Conservation (phyloP, 441 rosid genomes). For the Brassica hybrid region DNA sequence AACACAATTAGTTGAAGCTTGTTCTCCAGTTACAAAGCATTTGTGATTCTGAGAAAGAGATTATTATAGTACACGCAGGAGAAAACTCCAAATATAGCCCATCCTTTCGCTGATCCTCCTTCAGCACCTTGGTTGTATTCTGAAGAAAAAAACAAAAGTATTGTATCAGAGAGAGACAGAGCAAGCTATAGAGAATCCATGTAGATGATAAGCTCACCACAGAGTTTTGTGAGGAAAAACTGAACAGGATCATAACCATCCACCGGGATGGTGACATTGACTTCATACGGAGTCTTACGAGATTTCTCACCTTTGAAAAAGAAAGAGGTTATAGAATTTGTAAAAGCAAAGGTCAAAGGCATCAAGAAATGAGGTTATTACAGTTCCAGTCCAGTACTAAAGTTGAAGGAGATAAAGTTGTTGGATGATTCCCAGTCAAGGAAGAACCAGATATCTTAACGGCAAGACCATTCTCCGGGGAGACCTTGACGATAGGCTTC, state of each 20-base stretch:
- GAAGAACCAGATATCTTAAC: constrained; percentile 75
- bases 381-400: constrained; percentile 87
- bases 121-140: constrained; percentile 63
- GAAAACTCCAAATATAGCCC: constrained; percentile 88
- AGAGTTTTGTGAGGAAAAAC: constrained; percentile 81
- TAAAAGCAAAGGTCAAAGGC: constrained; percentile 7
- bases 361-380: constrained; percentile 39
- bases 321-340: constrained; percentile 31
- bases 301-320: constrained; percentile 65
- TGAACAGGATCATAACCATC: constrained; percentile 82
- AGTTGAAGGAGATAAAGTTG: constrained; percentile 84
- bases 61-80: constrained; percentile 75
- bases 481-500: constrained; percentile 75
- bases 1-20: constrained; percentile 1
- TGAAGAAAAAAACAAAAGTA: no score
- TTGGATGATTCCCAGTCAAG: constrained; percentile 67
- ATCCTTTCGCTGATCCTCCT: constrained; percentile 70
- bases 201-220: constrained; percentile 85
- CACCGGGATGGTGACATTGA: constrained; percentile 75
- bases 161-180: no score
- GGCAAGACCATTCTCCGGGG: constrained; percentile 72
- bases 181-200: no score
- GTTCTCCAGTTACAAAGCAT: background rate
- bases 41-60: background rate
- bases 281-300: constrained; percentile 67